A percentile compares a stretch with the other conserved stretches of the same genome.
Conservation (phyloP, 202 grass and related monocot species). For the Elaeis oleifera region DNA sequence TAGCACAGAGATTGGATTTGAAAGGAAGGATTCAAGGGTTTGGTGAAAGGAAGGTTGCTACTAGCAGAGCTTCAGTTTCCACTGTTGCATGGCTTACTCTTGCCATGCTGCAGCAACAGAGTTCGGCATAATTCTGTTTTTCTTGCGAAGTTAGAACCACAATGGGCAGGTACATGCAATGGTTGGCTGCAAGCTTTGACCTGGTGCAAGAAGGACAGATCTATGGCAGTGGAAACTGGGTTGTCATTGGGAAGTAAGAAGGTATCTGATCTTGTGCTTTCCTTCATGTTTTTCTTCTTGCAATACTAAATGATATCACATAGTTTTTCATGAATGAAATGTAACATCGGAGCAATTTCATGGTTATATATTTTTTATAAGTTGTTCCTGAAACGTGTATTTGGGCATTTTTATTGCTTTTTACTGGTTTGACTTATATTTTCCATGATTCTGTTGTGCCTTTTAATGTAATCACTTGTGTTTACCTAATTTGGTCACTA, state of each 20-base stretch:
- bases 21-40: neutral
- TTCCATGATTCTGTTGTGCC: no score
- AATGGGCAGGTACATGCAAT: constrained; percentile 84
- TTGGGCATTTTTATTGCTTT: no score
- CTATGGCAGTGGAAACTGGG: constrained; percentile 76
- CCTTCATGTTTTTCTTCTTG: neutral
- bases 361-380: no score
- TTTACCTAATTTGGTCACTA: no score
- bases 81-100: constrained; percentile 83
- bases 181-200: constrained; percentile 88
- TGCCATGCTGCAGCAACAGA: constrained; percentile 71
- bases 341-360: no score
- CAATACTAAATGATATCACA: no score
- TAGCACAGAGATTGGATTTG: constrained; percentile 25
- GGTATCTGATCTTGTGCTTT: constrained; percentile 28
- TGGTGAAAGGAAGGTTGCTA: neutral
- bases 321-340: no score
- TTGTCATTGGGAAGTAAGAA: constrained; percentile 91
- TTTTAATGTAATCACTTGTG: no score
- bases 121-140: constrained; percentile 71
- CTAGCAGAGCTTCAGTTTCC: constrained; percentile 42
- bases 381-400: no score
- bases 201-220: constrained; percentile 79
- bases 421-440: no score
- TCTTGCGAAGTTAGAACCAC: constrained; percentile 74